A percentile compares a stretch with the other conserved stretches of the same genome.
Evolutionary conservation across 176 grass and related monocot species (phyloP).

Genomic region (Cocos nucifera): DNA sequence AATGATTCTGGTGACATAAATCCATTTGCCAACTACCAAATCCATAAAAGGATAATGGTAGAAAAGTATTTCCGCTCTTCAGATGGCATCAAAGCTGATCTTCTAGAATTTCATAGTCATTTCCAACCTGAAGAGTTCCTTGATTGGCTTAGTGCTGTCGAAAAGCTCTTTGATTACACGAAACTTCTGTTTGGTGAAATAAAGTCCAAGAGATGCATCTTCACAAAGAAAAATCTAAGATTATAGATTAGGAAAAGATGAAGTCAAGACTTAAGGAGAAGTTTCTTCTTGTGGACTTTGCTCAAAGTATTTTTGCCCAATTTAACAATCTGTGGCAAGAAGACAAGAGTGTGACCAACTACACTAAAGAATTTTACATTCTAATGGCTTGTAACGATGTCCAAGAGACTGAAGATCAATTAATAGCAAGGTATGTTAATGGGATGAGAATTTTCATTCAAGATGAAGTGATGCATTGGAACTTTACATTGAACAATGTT

Average conservation of each 20-base stretch:
- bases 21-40: no score
- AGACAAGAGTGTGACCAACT: background rate
- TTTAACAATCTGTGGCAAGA: background rate
- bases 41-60: no score
- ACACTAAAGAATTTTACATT: background rate
- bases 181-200: background rate
- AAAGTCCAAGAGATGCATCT: background rate
- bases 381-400: background rate
- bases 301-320: background rate
- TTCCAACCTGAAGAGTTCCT: background rate
- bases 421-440: background rate
- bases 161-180: background rate
- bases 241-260: background rate
- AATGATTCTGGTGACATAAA: no score
- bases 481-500: background rate
- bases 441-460: background rate
- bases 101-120: background rate
- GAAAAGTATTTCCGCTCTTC: background rate
- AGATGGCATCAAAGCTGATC: background rate
- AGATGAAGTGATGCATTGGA: background rate
- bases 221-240: background rate
- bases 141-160: background rate
- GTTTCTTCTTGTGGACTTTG: background rate
- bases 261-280: background rate
- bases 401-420: background rate